Base-by-base conservation (phyloP, 768 basidiomycete genomes). In the Russula vinacea region DNA sequence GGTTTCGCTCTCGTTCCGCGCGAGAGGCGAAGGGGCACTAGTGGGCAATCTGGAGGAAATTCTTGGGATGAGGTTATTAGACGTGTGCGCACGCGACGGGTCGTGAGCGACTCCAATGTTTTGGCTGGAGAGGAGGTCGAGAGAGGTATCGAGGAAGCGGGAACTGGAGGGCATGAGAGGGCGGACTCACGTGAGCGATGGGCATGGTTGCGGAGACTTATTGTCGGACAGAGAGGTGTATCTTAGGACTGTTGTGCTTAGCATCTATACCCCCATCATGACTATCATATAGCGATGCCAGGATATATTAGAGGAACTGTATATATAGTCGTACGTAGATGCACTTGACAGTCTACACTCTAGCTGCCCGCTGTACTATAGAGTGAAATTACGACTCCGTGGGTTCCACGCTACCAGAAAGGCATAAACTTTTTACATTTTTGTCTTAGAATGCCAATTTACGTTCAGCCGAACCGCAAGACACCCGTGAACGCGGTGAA, bases 1-100 rank as follows among this genome's bases (percentile, higher is more conserved):
- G 89, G 89, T n/a, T 91, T 90, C 68, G 78, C 81, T n/a, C 80
- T 89, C 52, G 77, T 84, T 58, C 87, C 86, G 24, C 73, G 76
- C 53, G 80, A 83, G 67, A 74, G 84, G 68, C 75, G 81, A 66
- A 73, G 83, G 67, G 74, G 79, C 62, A 62, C 73, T 13, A 82
- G 78, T 67, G 78, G 76, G 39, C 53, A 67, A 33, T 39, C 45
- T 45, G 42, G 61, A 33, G 32, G 60, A 53, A 62, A 64, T 50
- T 56, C 42, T 44, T 64, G 62, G 56, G 60, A 26, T 19, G 65
- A 62, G 17, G 33, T 14, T 35, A 64, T 62, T 51, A 58, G 65
- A 33, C 55, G 55, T 33, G 54, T 19, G 56, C 54, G 44, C 40
- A 13, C 29, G 47, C 64, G 67, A 53, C 58, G 67, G 67, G 29